These are phyloP conservation scores for Podospora bellae-mahoneyi DNA, from an alignment of 495 filamentous ascomycete species.

Conservation along the genomic window DNA sequence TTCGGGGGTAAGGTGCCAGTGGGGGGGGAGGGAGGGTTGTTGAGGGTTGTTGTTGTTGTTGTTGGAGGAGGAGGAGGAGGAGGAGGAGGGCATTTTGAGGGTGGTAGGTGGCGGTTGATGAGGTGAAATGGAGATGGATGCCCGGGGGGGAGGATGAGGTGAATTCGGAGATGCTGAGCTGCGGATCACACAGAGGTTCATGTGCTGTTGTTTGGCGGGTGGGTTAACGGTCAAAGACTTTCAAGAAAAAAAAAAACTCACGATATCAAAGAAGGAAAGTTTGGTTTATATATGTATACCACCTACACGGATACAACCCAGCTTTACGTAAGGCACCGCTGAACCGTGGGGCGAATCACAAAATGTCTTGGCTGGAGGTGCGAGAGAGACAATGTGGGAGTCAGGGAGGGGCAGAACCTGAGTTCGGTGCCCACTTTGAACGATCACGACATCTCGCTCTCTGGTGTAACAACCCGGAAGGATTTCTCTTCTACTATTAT, in stretches of 20 bases:
- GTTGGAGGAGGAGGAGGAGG: background rate
- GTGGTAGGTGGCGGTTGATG: background rate
- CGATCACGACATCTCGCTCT: background rate
- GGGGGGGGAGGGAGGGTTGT: conserved; percentile 3
- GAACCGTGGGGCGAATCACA: background rate
- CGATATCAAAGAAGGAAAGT: background rate
- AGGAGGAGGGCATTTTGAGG: background rate
- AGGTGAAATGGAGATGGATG: background rate
- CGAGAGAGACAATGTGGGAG: background rate
- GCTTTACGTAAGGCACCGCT: background rate
- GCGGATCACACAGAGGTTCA: too few relatives aligned
- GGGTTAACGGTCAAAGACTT: background rate
- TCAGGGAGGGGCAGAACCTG: background rate
- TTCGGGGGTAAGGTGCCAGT: conserved; percentile 22
- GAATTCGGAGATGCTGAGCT: too few relatives aligned
- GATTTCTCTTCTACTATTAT: background rate
- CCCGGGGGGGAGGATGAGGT: too few relatives aligned
- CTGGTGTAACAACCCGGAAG: background rate
- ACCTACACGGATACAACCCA: background rate
- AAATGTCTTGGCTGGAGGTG: background rate
- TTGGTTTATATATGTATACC: background rate
- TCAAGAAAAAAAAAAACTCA: background rate
- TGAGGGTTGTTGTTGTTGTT: background rate
- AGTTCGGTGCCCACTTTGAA: background rate
- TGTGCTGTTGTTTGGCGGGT: background rate